phyloP scores from a whole-genome alignment of 2,329 filamentous ascomycete species.

The Talaromyces verruculosus region DNA sequence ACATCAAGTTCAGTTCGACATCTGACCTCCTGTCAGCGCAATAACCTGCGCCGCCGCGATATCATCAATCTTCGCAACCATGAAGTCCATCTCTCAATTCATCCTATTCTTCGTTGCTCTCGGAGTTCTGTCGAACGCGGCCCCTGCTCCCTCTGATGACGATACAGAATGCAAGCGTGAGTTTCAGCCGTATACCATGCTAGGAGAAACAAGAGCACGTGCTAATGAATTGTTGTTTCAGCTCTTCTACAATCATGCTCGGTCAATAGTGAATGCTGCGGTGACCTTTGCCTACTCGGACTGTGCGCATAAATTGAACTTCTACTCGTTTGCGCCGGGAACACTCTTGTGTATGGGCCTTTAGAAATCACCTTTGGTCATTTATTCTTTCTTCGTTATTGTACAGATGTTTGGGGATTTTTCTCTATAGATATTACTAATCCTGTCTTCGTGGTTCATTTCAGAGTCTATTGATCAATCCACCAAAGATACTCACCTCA shows the following conservation, averaged over 20 bases:
- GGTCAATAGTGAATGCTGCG: conserved; percentile 12
- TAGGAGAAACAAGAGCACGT: neutral
- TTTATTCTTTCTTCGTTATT: neutral
- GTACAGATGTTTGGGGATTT: neutral
- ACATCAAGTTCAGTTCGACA: neutral
- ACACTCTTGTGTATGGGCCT: neutral
- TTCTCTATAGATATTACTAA: neutral
- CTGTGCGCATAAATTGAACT: neutral
- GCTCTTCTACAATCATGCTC: conserved; percentile 10
- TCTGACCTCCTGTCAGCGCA: neutral
- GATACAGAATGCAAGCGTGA: conserved; percentile 11
- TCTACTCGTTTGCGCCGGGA: neutral
- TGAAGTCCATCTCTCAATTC: conserved; percentile 7
- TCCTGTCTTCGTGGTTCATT: neutral
- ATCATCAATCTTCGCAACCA: neutral
- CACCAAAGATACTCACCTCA: neutral
- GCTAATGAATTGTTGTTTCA: neutral
- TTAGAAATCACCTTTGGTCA: neutral
- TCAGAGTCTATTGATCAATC: neutral
- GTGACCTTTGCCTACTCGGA: conserved; percentile 10
- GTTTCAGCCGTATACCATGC: neutral
- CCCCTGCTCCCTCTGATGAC: neutral
- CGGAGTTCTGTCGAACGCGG: neutral
- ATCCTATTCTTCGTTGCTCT: neutral
- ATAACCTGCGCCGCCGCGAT: neutral